Evolutionary conservation across 2,329 filamentous ascomycete species (phyloP).

Genomic region (Daldinia sp.): DNA sequence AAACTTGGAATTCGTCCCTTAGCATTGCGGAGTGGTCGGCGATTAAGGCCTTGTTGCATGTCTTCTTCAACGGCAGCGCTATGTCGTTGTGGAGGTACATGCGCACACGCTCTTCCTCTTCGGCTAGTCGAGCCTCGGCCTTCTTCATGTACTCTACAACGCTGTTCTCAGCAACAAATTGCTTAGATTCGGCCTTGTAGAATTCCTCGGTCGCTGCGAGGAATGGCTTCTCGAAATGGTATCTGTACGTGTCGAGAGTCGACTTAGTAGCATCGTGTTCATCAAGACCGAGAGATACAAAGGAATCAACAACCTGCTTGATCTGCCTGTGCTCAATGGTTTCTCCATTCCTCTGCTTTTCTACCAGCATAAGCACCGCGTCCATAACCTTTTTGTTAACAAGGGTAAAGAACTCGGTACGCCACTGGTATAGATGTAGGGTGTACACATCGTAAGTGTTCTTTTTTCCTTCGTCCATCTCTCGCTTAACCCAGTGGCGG

Average conservation of each 20-base stretch:
- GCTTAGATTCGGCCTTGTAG: constrained; percentile 91
- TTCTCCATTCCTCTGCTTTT: constrained; percentile 97
- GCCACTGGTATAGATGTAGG: constrained; percentile 95
- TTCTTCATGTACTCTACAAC: constrained; percentile 99
- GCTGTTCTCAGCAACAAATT: constrained; percentile 95
- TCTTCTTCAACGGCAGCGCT: constrained; percentile 82
- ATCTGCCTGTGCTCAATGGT: constrained; percentile 98
- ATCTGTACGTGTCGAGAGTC: constrained; percentile 93
- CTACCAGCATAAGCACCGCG: constrained; percentile 92
- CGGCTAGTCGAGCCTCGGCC: constrained; percentile 86
- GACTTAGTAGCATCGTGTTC: constrained; percentile 93
- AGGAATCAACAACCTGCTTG: constrained; percentile 96
- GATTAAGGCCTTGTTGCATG: constrained; percentile 90
- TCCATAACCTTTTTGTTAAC: constrained; percentile 93
- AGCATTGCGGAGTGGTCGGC: constrained; percentile 87
- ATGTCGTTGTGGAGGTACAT: constrained; percentile 95
- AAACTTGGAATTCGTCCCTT: constrained; percentile 92
- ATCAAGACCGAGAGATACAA: constrained; percentile 93
- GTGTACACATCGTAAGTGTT: constrained; percentile 99
- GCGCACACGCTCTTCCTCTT: constrained; percentile 93
- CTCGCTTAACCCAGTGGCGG: constrained; percentile 97
- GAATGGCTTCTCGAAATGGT: constrained; percentile 93
- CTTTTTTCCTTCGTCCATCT: constrained; percentile 99
- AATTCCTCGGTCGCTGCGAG: constrained; percentile 85
- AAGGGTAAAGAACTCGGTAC: constrained; percentile 85